Evolutionary conservation across 257 asterid species (phyloP).

Genomic region (Gentiana straminea): DNA sequence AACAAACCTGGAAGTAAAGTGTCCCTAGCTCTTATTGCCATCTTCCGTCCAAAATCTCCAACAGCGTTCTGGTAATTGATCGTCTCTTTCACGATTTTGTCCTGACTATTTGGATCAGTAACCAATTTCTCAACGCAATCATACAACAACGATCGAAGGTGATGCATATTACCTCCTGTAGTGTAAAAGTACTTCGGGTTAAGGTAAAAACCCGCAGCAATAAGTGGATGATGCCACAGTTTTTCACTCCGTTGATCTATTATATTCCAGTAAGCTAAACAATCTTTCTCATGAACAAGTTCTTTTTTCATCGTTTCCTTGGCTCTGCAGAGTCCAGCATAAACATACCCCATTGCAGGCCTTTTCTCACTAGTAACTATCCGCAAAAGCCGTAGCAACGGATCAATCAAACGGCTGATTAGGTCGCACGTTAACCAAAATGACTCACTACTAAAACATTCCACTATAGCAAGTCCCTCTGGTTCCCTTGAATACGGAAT

Average conservation of each 20-base stretch:
- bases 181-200: constrained; percentile 82
- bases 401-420: constrained; percentile 46
- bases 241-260: constrained; percentile 73
- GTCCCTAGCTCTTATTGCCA: constrained; percentile 92
- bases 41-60: constrained; percentile 93
- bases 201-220: constrained; percentile 85
- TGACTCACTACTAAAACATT: constrained; percentile 43
- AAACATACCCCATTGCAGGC: constrained; percentile 80
- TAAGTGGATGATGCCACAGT: constrained; percentile 74
- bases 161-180: constrained; percentile 71
- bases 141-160: constrained; percentile 52
- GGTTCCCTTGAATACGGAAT: constrained; percentile 59
- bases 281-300: constrained; percentile 45
- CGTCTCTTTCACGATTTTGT: constrained; percentile 77
- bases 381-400: constrained; percentile 60
- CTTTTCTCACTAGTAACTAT: constrained; percentile 65
- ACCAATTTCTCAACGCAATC: constrained; percentile 85
- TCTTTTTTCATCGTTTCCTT: constrained; percentile 87
- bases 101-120: constrained; percentile 65
- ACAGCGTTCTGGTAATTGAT: constrained; percentile 54
- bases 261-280: constrained; percentile 59
- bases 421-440: constrained; percentile 69
- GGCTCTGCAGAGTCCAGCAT: constrained; percentile 74
- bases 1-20: constrained; percentile 77
- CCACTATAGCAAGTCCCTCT: constrained; percentile 49